Conservation (phyloP, 371 early-diverging fungal species). For the Mucor plumbeus region DNA sequence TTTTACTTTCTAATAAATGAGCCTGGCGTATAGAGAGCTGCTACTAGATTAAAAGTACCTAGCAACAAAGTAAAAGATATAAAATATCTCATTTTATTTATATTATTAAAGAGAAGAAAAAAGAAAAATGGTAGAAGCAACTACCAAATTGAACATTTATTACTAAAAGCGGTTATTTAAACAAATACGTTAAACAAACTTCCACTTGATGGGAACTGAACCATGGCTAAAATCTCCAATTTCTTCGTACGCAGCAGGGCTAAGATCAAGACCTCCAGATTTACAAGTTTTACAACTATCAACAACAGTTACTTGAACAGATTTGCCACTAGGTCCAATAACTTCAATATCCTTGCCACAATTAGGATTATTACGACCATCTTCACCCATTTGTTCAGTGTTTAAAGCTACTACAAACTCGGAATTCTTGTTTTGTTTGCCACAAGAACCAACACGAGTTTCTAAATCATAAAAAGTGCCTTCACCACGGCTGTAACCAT, state of each 20-base stretch:
- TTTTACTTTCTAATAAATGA: slow-evolving; percentile 11
- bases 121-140: background rate
- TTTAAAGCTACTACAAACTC: slow-evolving; percentile 46
- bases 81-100: slow-evolving; percentile 15
- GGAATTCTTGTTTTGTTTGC: slow-evolving; percentile 31
- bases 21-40: slow-evolving; percentile 18
- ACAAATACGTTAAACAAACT: slow-evolving; percentile 10
- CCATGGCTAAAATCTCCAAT: slow-evolving; percentile 42
- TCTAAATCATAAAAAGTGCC: slow-evolving; percentile 47
- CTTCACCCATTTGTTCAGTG: slow-evolving; percentile 35
- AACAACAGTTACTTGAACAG: slow-evolving; percentile 43
- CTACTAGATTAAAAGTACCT: background rate
- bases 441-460: slow-evolving; percentile 42
- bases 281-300: slow-evolving; percentile 53
- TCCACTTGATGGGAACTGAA: slow-evolving; percentile 38
- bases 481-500: slow-evolving; percentile 27
- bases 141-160: slow-evolving; percentile 10
- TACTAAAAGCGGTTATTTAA: background rate
- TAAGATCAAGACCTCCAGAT: slow-evolving; percentile 37
- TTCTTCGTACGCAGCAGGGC: slow-evolving; percentile 42
- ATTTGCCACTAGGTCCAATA: slow-evolving; percentile 46
- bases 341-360: slow-evolving; percentile 55
- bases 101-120: slow-evolving; percentile 12
- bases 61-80: slow-evolving; percentile 6
- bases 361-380: slow-evolving; percentile 31